Evolutionary conservation across 2,329 filamentous ascomycete genomes (phyloP).

Genomic region (Claviceps citrina): DNA sequence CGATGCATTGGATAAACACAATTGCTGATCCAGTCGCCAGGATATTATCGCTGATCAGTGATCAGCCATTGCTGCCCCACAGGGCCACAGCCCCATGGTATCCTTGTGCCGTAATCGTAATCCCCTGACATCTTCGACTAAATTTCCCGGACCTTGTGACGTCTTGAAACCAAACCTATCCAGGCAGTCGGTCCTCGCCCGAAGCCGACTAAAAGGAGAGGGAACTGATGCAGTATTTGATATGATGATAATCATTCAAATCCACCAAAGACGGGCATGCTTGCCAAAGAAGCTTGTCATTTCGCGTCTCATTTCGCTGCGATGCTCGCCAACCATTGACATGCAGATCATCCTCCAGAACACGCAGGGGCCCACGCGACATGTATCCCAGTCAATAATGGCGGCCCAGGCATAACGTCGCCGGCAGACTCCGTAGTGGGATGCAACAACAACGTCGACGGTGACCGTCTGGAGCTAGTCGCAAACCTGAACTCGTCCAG

Average conservation of each 20-base stretch:
- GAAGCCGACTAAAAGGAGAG: background rate
- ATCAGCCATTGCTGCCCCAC: background rate
- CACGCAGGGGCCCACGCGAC: background rate
- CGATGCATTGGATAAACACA: background rate
- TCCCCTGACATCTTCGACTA: background rate
- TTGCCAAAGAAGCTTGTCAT: slow-evolving; percentile 5
- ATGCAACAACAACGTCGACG: background rate
- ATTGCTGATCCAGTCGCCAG: background rate
- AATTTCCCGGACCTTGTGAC: slow-evolving; percentile 3
- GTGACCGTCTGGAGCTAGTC: slow-evolving; percentile 1
- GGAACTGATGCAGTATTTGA: background rate
- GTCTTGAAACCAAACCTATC: background rate
- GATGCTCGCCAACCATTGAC: slow-evolving; percentile 4
- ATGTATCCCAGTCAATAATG: background rate
- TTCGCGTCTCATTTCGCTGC: slow-evolving; percentile 9
- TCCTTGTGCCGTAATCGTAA: background rate
- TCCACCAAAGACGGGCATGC: background rate
- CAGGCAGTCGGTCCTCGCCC: background rate
- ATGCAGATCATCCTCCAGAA: slow-evolving; percentile 6
- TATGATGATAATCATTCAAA: background rate
- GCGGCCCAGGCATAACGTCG: background rate
- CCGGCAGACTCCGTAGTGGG: background rate
- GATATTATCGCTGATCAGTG: too few species aligned
- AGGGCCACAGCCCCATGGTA: too few species aligned
- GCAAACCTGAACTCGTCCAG: background rate